These are phyloP conservation scores for Trametes polyzona DNA, from an alignment of 1,284 basidiomycete genomes.

Conservation along the genomic window DNA sequence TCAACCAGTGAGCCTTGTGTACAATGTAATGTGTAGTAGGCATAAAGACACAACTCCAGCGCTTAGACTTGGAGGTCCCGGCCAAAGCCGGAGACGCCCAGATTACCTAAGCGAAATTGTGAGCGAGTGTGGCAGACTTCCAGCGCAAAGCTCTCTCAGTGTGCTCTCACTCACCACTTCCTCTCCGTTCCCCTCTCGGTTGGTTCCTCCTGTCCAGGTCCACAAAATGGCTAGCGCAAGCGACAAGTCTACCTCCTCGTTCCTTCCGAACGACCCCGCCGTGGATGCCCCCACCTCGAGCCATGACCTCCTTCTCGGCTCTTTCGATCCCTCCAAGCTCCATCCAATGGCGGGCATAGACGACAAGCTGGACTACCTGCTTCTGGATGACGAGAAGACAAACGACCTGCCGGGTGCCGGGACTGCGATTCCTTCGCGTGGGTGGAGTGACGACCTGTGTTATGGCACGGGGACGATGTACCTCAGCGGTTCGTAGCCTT, in stretches of 20 bases:
- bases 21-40: too few relatives aligned
- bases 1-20: too few relatives aligned
- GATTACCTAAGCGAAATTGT: constrained; percentile 22
- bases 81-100: constrained; percentile 5
- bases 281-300: constrained; percentile 58
- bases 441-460: constrained; percentile 99
- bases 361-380: constrained; percentile 89
- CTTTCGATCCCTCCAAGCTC: constrained; percentile 87
- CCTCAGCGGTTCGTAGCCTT: constrained; percentile 82
- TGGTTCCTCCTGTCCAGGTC: background rate
- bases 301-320: constrained; percentile 79
- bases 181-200: background rate
- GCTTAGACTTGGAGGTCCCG: too few relatives aligned
- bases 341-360: constrained; percentile 90
- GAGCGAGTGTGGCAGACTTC: constrained; percentile 14
- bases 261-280: constrained; percentile 43
- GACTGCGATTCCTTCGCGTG: constrained; percentile 89
- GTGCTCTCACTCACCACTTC: constrained; percentile 23
- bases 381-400: constrained; percentile 93
- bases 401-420: constrained; percentile 83
- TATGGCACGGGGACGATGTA: constrained; percentile 99
- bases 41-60: too few relatives aligned
- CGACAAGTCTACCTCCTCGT: constrained; percentile 10
- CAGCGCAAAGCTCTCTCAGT: constrained; percentile 14
- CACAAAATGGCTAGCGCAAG: constrained; percentile 19